These are phyloP conservation scores for Ophioceras dolichostomum DNA, from an alignment of 2,329 filamentous ascomycete species.

Conservation along the genomic window DNA sequence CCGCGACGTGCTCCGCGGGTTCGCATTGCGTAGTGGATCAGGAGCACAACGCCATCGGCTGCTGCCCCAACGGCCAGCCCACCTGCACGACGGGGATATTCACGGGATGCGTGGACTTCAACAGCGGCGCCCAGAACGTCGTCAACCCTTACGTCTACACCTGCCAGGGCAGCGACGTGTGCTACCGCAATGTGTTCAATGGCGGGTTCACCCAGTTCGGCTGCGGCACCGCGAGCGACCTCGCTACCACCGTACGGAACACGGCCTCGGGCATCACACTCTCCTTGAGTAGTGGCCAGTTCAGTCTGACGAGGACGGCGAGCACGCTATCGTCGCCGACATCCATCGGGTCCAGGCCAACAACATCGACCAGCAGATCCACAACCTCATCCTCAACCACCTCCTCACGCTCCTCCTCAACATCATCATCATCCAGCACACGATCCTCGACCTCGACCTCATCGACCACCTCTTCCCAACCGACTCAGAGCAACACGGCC, in stretches of 20 bases:
- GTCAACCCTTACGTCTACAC: conserved; percentile 45
- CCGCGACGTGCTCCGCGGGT: conserved; percentile 43
- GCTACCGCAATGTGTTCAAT: conserved; percentile 42
- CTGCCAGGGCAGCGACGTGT: conserved; percentile 36
- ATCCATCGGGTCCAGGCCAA: conserved; percentile 3
- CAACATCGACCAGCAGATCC: conserved; percentile 3
- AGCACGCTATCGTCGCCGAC: conserved; percentile 27
- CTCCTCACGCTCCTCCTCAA: conserved; percentile 6
- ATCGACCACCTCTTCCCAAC: conserved; percentile 3
- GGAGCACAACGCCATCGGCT: conserved; percentile 14
- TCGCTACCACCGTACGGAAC: conserved; percentile 35
- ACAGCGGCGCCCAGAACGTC: conserved; percentile 34
- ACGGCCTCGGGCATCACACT: conserved; percentile 29
- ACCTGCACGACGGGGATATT: conserved; percentile 42
- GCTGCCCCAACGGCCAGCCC: conserved; percentile 35
- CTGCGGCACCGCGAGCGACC: conserved; percentile 35
- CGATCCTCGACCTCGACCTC: conserved; percentile 3
- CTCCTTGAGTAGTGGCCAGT: conserved; percentile 23
- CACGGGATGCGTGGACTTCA: conserved; percentile 42
- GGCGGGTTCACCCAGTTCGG: conserved; percentile 45
- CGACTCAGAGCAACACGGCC: neutral
- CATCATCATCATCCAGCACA: conserved; percentile 5
- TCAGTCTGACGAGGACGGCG: conserved; percentile 26
- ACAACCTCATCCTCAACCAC: conserved; percentile 5
- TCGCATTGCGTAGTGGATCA: conserved; percentile 40